Evolutionary conservation across 129 eudicot genomes (phyloP).

Genomic region (Kitagawia praeruptora): DNA sequence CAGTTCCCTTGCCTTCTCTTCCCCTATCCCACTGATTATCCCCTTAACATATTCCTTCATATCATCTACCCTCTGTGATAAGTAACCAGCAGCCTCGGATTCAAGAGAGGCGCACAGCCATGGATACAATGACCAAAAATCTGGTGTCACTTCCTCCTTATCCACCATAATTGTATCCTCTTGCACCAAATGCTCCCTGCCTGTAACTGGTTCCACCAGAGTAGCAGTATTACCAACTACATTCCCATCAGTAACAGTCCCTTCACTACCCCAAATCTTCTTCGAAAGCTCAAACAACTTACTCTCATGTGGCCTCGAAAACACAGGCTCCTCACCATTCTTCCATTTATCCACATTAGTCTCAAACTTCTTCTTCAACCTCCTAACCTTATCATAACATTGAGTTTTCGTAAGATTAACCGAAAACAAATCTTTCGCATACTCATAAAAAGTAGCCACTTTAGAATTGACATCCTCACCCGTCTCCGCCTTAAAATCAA

Average conservation of each 20-base stretch:
- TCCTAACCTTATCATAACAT: conserved; percentile 42
- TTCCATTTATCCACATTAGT: conserved; percentile 28
- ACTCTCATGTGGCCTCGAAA: conserved; percentile 32
- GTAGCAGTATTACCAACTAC: too few relatives aligned
- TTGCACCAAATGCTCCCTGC: too few relatives aligned
- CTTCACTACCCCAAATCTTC: too few relatives aligned
- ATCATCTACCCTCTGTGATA: not conserved
- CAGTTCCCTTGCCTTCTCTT: conserved; percentile 26
- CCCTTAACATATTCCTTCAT: conserved; percentile 18
- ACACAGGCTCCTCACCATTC: conserved; percentile 32
- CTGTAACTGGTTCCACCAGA: too few relatives aligned
- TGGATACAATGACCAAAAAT: conserved; percentile 26
- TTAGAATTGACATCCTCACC: conserved; percentile 37
- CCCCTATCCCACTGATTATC: conserved; percentile 26
- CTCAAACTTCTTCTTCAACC: conserved; percentile 52
- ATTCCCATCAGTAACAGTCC: too few relatives aligned
- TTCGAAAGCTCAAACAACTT: conserved; percentile 8
- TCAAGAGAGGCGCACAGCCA: conserved; percentile 18
- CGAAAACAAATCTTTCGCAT: conserved; percentile 21
- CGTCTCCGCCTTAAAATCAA: conserved; percentile 22
- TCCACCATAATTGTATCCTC: too few relatives aligned
- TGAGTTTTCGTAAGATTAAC: conserved; percentile 35
- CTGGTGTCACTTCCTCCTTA: conserved; percentile 5
- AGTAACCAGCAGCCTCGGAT: conserved; percentile 4
- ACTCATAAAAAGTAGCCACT: conserved; percentile 36